Conservation (phyloP, 495 filamentous ascomycete species). For the Xylaria grammica region DNA sequence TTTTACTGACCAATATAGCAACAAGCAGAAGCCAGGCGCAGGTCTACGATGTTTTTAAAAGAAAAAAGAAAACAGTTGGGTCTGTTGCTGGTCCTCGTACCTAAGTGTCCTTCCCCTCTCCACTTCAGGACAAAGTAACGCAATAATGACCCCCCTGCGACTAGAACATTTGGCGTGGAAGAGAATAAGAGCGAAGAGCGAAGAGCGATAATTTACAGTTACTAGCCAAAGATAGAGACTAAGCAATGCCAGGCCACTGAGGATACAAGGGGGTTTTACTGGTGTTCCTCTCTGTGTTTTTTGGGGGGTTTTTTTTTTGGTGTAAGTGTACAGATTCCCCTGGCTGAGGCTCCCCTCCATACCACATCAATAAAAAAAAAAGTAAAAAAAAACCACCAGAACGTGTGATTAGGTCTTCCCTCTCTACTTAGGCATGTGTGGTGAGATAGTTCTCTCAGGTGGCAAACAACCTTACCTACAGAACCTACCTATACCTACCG, state of each 20-base stretch:
- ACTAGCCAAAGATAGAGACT: background rate
- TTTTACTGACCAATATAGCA: background rate
- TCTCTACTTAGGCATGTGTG: constrained; percentile 5
- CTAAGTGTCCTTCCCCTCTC: background rate
- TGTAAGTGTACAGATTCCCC: constrained; percentile 6
- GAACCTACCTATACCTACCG: too few species aligned
- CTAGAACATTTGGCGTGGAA: background rate
- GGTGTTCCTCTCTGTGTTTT: too few species aligned
- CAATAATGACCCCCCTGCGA: background rate
- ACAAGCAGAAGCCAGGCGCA: background rate
- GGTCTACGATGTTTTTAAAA: too few species aligned
- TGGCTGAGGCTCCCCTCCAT: constrained; percentile 15
- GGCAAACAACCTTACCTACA: constrained; percentile 11
- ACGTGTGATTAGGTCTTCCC: constrained; percentile 13
- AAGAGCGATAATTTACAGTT: background rate
- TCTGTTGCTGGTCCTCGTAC: background rate
- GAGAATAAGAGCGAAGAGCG: constrained; percentile 9
- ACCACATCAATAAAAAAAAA: background rate
- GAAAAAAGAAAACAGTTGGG: background rate
- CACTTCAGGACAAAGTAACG: background rate
- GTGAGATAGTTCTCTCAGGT: constrained; percentile 12
- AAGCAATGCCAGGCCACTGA: background rate
- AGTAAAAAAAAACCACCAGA: background rate
- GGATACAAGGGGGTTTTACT: background rate
- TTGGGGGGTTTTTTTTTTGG: constrained; percentile 21